phyloP scores from a whole-genome alignment of 768 basidiomycete genomes.

The Termitomyces sp. region DNA sequence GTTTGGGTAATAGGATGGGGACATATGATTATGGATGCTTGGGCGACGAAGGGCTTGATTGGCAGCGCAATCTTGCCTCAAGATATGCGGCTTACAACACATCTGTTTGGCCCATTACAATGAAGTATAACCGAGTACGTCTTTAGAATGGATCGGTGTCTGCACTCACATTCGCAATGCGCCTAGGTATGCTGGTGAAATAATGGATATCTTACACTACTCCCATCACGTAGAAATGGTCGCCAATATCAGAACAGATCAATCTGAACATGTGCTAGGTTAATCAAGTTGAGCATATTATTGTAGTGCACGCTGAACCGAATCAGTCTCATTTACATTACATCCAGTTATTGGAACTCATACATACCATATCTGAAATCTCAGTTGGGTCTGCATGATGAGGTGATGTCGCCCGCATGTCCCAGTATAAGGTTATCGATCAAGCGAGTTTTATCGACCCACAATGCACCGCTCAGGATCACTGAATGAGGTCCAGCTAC shows the following conservation, averaged over 20 bases:
- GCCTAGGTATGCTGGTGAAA: not conserved
- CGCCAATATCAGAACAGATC: too few species aligned
- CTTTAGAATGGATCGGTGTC: too few species aligned
- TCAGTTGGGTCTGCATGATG: slow-evolving; percentile 9
- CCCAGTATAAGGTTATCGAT: slow-evolving; percentile 91
- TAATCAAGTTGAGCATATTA: not conserved
- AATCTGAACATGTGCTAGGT: not conserved
- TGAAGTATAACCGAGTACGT: not conserved
- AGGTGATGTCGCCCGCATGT: slow-evolving; percentile 30
- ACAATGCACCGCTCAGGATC: slow-evolving; percentile 82
- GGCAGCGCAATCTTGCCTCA: slow-evolving; percentile 33
- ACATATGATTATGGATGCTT: slow-evolving; percentile 44
- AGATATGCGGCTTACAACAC: slow-evolving; percentile 25
- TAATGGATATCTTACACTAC: not conserved
- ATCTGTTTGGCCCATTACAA: slow-evolving; percentile 18
- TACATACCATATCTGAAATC: not conserved
- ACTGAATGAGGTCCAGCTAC: slow-evolving; percentile 31
- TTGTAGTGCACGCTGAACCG: not conserved
- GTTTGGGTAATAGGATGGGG: slow-evolving; percentile 44
- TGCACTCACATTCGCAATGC: too few species aligned
- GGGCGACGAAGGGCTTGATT: slow-evolving; percentile 35
- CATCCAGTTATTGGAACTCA: not conserved
- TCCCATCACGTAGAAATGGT: too few species aligned
- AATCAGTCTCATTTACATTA: not conserved
- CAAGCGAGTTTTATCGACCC: slow-evolving; percentile 80